Percentiles rank a stretch among this genome's conserved stretches.
phyloP scores from a whole-genome alignment of 2,329 filamentous ascomycete species.

The Beauveria sp. region DNA sequence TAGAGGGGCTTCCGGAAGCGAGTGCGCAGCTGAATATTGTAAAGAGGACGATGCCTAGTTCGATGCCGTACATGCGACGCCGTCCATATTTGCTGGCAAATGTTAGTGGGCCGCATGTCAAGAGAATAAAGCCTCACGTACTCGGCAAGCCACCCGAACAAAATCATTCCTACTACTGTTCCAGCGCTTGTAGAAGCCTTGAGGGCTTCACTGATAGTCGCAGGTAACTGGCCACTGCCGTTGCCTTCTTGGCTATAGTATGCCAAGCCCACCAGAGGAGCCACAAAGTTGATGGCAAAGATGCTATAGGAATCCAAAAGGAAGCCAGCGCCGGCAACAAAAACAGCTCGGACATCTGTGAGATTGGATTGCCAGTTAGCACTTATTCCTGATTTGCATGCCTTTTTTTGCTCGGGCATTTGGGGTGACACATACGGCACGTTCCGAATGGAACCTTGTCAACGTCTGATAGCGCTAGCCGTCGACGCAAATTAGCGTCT shows the following conservation, averaged over 20 bases:
- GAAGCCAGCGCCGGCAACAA: constrained; percentile 76
- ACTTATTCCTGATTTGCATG: not conserved
- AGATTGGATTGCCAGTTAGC: not conserved
- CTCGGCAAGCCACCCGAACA: constrained; percentile 73
- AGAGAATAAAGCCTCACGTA: constrained; percentile 16
- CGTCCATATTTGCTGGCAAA: constrained; percentile 53
- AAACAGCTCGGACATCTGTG: constrained; percentile 59
- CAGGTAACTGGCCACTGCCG: constrained; percentile 52
- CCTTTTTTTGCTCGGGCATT: not conserved
- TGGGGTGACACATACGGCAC: constrained; percentile 42
- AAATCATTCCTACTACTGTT: constrained; percentile 68
- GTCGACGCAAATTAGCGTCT: constrained; percentile 69
- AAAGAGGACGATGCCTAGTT: constrained; percentile 64
- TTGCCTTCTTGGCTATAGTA: constrained; percentile 54
- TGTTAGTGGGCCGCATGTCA: not conserved
- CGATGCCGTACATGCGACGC: constrained; percentile 75
- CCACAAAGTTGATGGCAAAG: constrained; percentile 72
- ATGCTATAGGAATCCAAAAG: constrained; percentile 78
- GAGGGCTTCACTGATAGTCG: constrained; percentile 61
- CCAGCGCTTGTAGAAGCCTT: constrained; percentile 77
- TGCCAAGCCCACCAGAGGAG: constrained; percentile 64
- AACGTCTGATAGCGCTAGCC: constrained; percentile 70
- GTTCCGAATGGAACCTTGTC: constrained; percentile 71
- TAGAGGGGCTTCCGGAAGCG: constrained; percentile 50
- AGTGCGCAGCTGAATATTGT: constrained; percentile 62